phyloP scores from a whole-genome alignment of 1,139 yeast species.

The Scheffersomyces segobiensis region DNA sequence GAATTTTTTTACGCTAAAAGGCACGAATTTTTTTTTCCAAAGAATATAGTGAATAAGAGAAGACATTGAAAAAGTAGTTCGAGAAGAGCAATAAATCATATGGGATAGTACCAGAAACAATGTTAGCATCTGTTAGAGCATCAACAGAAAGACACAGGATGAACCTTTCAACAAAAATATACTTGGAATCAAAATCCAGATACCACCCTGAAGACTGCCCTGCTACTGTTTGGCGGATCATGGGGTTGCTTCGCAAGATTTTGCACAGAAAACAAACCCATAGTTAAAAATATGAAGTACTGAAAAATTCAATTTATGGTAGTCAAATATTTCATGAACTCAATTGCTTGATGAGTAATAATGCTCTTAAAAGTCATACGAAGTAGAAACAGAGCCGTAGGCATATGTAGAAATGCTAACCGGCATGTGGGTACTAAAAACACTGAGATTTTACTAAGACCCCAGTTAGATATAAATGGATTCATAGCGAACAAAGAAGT shows the following conservation, averaged over 20 bases:
- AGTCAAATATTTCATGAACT: background rate
- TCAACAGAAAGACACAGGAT: too few relatives aligned
- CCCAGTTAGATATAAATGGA: conserved; percentile 51
- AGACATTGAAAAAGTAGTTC: background rate
- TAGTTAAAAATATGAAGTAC: background rate
- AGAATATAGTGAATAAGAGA: too few relatives aligned
- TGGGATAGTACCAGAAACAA: background rate
- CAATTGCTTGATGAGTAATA: background rate
- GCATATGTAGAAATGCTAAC: background rate
- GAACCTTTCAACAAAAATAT: too few relatives aligned
- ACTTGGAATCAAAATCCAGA: background rate
- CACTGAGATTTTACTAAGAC: conserved; percentile 30
- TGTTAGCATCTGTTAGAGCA: too few relatives aligned
- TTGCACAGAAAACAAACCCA: background rate
- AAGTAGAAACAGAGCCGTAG: background rate
- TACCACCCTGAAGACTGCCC: background rate
- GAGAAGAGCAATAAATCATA: background rate
- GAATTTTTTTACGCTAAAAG: too few relatives aligned
- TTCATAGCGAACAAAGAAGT: conserved; percentile 38
- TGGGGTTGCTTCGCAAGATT: background rate
- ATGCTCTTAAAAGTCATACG: background rate
- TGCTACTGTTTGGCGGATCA: too few relatives aligned
- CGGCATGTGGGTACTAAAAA: conserved; percentile 15
- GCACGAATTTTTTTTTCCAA: too few relatives aligned
- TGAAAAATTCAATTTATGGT: background rate